A percentile compares a stretch with the other conserved stretches of the same genome.
These are phyloP conservation scores for Waitea zeae DNA, from an alignment of 1,284 basidiomycete species.

Conservation along the genomic window DNA sequence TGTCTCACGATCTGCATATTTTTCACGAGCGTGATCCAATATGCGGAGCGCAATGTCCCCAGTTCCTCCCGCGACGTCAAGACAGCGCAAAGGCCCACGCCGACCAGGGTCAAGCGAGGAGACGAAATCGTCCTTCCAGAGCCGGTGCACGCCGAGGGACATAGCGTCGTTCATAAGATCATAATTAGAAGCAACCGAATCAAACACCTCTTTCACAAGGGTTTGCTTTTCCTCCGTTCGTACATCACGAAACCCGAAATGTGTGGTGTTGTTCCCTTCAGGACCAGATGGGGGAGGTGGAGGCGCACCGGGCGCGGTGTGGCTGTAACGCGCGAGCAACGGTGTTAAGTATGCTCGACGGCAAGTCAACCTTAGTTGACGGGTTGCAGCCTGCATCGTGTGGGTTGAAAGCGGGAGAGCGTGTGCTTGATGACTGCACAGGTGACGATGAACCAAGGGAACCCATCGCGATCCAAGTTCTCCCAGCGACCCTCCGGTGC, in stretches of 20 bases:
- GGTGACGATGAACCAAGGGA: no score
- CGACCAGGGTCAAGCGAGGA: conserved; percentile 64
- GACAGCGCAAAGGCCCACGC: conserved; percentile 56
- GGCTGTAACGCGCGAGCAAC: no score
- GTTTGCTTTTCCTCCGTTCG: conserved; percentile 63
- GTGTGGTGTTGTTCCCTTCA: conserved; percentile 31
- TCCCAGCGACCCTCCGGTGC: no score
- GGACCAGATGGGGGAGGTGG: no score
- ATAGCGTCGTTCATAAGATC: conserved; percentile 99
- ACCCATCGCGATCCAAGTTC: no score
- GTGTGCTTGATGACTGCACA: no score
- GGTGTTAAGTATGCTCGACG: no score
- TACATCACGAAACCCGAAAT: conserved; percentile 87
- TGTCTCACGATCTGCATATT: conserved; percentile 78
- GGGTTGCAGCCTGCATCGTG: no score
- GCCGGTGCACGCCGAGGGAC: conserved; percentile 87
- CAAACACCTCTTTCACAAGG: conserved; percentile 84
- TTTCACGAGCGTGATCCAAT: conserved; percentile 81
- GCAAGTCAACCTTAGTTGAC: no score
- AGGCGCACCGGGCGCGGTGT: no score
- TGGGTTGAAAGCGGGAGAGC: no score
- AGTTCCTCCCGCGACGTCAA: conserved; percentile 96
- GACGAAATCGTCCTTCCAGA: conserved; percentile 96
- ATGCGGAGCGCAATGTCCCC: conserved; percentile 95
- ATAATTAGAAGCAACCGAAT: conserved; percentile 90